A percentile compares a stretch with the other conserved stretches of the same genome.
Evolutionary conservation across 768 basidiomycete genomes (phyloP).

Genomic region (Neoboletus brunneissimus): DNA sequence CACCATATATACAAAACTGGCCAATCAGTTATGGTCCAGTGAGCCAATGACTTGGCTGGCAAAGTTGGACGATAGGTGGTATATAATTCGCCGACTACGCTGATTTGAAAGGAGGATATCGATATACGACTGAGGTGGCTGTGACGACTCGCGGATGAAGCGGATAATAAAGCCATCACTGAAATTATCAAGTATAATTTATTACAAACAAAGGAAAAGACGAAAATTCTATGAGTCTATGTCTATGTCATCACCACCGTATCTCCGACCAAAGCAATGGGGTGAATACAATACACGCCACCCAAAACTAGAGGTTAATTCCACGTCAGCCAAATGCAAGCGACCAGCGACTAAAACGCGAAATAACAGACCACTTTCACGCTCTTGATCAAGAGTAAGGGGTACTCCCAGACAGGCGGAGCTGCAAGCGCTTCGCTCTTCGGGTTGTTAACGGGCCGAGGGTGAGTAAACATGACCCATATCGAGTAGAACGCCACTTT

Average conservation of each 20-base stretch:
- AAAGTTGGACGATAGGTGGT: too few species aligned
- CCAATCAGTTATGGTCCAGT: too few species aligned
- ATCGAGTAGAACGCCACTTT: conserved; percentile 92
- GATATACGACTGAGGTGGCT: not conserved
- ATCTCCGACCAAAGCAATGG: conserved; percentile 89
- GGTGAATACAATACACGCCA: conserved; percentile 83
- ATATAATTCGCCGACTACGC: too few species aligned
- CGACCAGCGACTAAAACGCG: not conserved
- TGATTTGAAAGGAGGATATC: too few species aligned
- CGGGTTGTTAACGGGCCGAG: conserved; percentile 27
- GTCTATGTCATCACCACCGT: conserved; percentile 55
- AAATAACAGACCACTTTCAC: conserved; percentile 66
- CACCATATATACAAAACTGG: too few species aligned
- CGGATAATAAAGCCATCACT: not conserved
- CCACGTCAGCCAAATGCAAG: not conserved
- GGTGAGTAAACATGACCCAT: conserved; percentile 80
- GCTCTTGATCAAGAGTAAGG: conserved; percentile 57
- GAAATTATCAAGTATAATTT: conserved; percentile 11
- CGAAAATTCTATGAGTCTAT: not conserved
- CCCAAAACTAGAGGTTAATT: conserved; percentile 69
- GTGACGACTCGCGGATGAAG: not conserved
- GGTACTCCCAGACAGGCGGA: conserved; percentile 64
- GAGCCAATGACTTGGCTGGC: too few species aligned
- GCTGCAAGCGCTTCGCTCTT: conserved; percentile 27
- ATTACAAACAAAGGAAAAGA: not conserved